Conservation (phyloP, 345 rosid genomes). For the Eucalyptus erythrocorys region DNA sequence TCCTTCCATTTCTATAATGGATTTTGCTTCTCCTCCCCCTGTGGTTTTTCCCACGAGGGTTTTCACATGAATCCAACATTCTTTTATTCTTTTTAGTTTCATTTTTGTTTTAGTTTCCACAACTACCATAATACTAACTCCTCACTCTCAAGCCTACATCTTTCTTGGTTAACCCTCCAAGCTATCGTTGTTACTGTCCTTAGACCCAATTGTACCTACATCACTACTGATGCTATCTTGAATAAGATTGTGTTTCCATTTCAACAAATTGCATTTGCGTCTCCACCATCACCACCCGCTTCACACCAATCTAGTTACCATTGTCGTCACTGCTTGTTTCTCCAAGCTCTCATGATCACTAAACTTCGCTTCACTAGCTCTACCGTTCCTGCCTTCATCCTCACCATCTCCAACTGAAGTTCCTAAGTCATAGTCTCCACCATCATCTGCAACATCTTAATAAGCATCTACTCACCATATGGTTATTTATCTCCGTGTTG, state of each 20-base stretch:
- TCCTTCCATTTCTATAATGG: too few relatives aligned
- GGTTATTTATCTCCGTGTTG: background rate
- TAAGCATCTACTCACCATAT: background rate
- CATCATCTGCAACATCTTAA: background rate
- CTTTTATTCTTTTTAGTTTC: too few relatives aligned
- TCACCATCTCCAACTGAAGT: background rate
- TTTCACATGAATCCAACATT: too few relatives aligned
- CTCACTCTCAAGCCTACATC: background rate
- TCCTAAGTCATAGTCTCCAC: background rate
- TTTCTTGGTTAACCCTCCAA: background rate
- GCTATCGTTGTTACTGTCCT: background rate
- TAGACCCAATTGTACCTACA: background rate
- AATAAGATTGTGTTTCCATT: background rate
- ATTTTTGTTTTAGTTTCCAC: too few relatives aligned
- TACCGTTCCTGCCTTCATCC: background rate
- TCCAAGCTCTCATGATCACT: background rate
- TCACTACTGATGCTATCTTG: background rate
- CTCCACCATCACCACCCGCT: background rate
- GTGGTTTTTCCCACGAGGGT: too few relatives aligned
- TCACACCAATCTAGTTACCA: background rate
- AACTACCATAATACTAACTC: too few relatives aligned
- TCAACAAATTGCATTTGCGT: background rate
- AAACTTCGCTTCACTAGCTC: background rate
- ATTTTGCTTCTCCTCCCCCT: too few relatives aligned
- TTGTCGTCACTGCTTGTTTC: accelerated